Conservation (phyloP, 1,284 basidiomycete genomes). For the Malassezia brasiliensis region DNA sequence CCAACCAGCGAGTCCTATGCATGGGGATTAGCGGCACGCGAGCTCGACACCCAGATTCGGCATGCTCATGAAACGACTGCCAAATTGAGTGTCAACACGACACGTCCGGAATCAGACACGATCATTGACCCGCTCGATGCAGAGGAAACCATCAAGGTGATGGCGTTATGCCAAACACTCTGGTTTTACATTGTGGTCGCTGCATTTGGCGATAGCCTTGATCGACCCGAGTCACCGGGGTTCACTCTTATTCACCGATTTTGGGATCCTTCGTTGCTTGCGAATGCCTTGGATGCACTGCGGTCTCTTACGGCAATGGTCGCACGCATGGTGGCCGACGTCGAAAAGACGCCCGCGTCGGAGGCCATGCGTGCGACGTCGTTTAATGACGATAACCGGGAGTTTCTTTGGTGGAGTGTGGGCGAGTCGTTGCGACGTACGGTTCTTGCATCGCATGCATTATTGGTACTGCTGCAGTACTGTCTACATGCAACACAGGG, state of each 20-base stretch:
- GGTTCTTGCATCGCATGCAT: conserved; percentile 22
- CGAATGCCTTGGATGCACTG: background rate
- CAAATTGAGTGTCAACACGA: background rate
- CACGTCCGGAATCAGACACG: background rate
- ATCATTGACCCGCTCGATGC: background rate
- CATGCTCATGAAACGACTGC: background rate
- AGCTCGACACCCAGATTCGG: conserved; percentile 1
- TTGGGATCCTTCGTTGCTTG: background rate
- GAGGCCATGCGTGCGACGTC: no score
- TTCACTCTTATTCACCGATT: background rate
- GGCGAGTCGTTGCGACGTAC: conserved; percentile 28
- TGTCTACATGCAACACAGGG: background rate
- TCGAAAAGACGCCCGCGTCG: background rate
- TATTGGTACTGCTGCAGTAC: conserved; percentile 27
- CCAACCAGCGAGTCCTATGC: conserved; percentile 9
- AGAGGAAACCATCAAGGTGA: conserved; percentile 4
- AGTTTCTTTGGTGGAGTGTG: conserved; percentile 13
- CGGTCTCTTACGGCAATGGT: background rate
- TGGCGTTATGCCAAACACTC: conserved; percentile 8
- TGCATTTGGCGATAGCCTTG: background rate
- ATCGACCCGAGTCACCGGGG: background rate
- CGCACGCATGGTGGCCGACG: background rate
- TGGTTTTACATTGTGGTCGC: conserved; percentile 14
- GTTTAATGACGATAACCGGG: background rate
- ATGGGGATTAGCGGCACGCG: conserved; percentile 1